phyloP scores from a whole-genome alignment of 495 filamentous ascomycete species.

The Penicillium goetzii region DNA sequence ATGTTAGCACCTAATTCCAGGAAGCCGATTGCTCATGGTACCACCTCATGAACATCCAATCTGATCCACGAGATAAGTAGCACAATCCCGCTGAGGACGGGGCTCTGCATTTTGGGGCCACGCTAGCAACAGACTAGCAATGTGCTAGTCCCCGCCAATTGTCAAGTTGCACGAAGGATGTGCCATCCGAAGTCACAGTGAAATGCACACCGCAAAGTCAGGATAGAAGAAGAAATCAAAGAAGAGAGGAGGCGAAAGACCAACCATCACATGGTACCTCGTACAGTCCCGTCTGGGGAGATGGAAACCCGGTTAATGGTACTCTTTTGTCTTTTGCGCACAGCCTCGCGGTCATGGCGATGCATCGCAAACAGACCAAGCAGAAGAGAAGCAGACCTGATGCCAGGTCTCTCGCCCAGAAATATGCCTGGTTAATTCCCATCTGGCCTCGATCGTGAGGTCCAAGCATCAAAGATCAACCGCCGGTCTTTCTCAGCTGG shows the following conservation, averaged over 20 bases:
- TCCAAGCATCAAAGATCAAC: constrained; percentile 27
- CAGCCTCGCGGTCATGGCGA: not conserved
- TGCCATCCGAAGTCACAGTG: not conserved
- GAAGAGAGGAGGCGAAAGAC: not conserved
- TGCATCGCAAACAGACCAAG: not conserved
- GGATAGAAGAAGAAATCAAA: not conserved
- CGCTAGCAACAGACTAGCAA: not conserved
- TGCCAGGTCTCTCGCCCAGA: not conserved
- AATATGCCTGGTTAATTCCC: constrained; percentile 1
- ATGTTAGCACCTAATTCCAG: not conserved
- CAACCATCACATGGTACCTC: not conserved
- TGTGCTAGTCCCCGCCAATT: not conserved
- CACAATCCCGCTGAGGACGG: not conserved
- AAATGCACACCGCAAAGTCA: not conserved
- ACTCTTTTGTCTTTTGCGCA: not conserved
- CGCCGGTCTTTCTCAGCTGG: constrained; percentile 4
- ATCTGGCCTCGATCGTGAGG: constrained; percentile 11
- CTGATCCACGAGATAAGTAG: not conserved
- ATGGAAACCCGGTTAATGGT: not conserved
- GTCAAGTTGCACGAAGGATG: not conserved
- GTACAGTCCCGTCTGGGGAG: not conserved
- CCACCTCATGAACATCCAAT: not conserved
- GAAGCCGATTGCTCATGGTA: not conserved
- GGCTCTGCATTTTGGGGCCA: not conserved
- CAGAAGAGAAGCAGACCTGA: not conserved